Base-by-base conservation (phyloP, 169 alveolate genomes). In the Plasmodium gallinaceum region DNA sequence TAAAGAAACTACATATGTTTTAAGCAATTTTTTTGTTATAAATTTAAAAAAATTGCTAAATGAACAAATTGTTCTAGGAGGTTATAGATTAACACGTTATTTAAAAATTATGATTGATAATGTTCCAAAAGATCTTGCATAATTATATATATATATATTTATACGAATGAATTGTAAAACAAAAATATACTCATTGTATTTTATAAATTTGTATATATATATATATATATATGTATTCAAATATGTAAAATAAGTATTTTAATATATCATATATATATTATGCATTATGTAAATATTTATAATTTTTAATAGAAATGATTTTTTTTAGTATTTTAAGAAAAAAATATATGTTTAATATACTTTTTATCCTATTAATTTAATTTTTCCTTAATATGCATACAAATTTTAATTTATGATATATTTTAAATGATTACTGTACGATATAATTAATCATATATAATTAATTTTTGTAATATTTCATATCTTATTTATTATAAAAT, bases 1-100 rank as follows among this genome's bases (percentile, higher is more conserved):
- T 26, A 32, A 7, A 14, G 22, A 83, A 4, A 66, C 74, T 42
- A 0, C 72, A 14, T 83, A 83, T 60, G 18, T 14, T 43, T 1
- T 66, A 57, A 6, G 39, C 16, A 43, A 42, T 68, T 39, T 24
- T 68, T 10, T 20, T 42, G 73, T 68, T 46, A 9, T 37, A 39
- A 83, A 46, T 32, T 8, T 83, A 37, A 83, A 68, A 52, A 48
- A 83, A 83, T 22, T 54, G 20, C 42, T 83, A 32, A 68, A 68
- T 16, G 83, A 83, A 46, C 91, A 83, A 46, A 83, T 83, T 68
- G 91, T 18, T 32, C 60, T 83, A 24, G 91, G 66, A 18, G 91
- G 91, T 1, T 83, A 83, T 46, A 69, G 91, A 45, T 68, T 83
- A 57, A 46, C 68, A n/a, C 52, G 48, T n/a, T 83, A 68, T 51